Evolutionary conservation across 1,284 basidiomycete genomes (phyloP).

Genomic region (Melampsora occidentalis): DNA sequence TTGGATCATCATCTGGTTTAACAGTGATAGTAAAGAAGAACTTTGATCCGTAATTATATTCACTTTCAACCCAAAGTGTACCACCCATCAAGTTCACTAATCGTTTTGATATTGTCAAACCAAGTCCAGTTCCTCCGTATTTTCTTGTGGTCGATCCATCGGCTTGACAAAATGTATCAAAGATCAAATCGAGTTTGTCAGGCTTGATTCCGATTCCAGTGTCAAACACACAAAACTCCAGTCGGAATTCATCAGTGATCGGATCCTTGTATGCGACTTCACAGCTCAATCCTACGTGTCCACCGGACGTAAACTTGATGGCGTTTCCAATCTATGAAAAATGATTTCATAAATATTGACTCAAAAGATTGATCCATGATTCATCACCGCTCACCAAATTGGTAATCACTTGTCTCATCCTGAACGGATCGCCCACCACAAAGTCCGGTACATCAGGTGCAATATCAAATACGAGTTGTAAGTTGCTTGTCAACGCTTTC

Average conservation of each 20-base stretch:
- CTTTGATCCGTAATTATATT: constrained; percentile 79
- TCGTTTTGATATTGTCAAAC: constrained; percentile 68
- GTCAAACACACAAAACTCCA: constrained; percentile 96
- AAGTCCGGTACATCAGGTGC: constrained; percentile 95
- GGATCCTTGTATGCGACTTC: constrained; percentile 64
- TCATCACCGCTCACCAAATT: constrained; percentile 60
- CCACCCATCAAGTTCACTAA: constrained; percentile 97
- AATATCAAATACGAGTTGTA: constrained; percentile 95
- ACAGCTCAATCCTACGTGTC: constrained; percentile 86
- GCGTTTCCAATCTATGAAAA: constrained; percentile 72
- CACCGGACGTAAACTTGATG: constrained; percentile 85
- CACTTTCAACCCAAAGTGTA: constrained; percentile 96
- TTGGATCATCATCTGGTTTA: constrained; percentile 49
- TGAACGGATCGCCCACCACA: constrained; percentile 91
- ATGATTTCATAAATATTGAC: neutral
- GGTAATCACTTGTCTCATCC: constrained; percentile 71
- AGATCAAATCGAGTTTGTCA: constrained; percentile 97
- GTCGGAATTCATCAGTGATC: constrained; percentile 73
- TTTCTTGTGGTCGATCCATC: constrained; percentile 73
- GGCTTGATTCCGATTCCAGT: constrained; percentile 99
- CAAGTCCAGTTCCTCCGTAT: constrained; percentile 95
- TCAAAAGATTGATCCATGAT: neutral
- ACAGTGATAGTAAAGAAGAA: constrained; percentile 89
- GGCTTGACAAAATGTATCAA: constrained; percentile 98
- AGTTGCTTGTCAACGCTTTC: constrained; percentile 93